Evolutionary conservation across 2,329 filamentous ascomycete genomes (phyloP).

Genomic region (Bisporella sp.): DNA sequence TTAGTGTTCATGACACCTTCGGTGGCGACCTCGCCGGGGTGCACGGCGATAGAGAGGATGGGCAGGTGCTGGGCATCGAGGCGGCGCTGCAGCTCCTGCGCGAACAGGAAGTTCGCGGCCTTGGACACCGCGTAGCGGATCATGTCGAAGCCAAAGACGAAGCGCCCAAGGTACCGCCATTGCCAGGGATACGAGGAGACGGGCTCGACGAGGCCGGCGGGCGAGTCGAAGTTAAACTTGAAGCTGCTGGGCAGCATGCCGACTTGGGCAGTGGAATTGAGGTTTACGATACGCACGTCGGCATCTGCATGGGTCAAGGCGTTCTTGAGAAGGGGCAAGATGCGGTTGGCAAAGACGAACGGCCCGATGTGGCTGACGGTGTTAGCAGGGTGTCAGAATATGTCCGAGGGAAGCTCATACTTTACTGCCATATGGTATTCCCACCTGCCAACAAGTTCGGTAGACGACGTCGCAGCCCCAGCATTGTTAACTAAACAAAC

Average conservation of each 20-base stretch:
- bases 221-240: not conserved
- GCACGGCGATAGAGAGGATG: slow-evolving; percentile 2
- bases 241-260: not conserved
- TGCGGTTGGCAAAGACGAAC: slow-evolving; percentile 1
- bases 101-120: not conserved
- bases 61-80: not conserved
- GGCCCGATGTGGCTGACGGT: not conserved
- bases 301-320: not conserved
- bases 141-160: not conserved
- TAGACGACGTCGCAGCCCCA: not conserved
- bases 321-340: slow-evolving; percentile 1
- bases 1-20: not conserved
- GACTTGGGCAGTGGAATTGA: not conserved
- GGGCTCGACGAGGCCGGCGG: not conserved
- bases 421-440: not conserved
- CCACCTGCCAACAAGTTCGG: not conserved
- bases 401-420: not conserved
- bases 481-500: not conserved
- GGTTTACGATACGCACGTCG: not conserved
- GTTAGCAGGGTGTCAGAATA: not conserved
- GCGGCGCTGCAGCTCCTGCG: slow-evolving; percentile 1
- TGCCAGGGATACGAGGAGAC: not conserved
- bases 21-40: slow-evolving; percentile 3
- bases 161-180: not conserved
- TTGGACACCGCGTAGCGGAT: not conserved